These are phyloP conservation scores for Apiospora marii DNA, from an alignment of 2,329 filamentous ascomycete species.

Conservation along the genomic window DNA sequence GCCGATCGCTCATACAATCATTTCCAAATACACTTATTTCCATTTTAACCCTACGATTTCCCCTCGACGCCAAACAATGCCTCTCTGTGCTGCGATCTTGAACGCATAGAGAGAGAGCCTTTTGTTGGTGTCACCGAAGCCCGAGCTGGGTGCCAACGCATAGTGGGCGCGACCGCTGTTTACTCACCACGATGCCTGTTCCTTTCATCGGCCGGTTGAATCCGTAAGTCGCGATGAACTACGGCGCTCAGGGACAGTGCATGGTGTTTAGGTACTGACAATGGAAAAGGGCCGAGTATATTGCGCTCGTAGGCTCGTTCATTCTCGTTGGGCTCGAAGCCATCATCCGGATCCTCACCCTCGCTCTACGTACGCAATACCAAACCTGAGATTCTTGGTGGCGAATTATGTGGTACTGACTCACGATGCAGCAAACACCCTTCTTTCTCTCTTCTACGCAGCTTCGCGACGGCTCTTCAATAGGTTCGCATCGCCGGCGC, in stretches of 20 bases:
- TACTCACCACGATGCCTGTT: constrained; percentile 42
- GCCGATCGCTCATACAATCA: constrained; percentile 3
- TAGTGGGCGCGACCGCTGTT: background rate
- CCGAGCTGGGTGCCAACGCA: constrained; percentile 20
- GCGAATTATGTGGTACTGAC: constrained; percentile 32
- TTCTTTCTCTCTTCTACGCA: constrained; percentile 84
- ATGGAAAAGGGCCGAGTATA: constrained; percentile 76
- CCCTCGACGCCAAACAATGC: constrained; percentile 33
- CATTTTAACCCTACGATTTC: constrained; percentile 26
- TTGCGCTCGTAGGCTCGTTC: constrained; percentile 85
- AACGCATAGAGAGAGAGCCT: constrained; percentile 2
- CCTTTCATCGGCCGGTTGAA: constrained; percentile 51
- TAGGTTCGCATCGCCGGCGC: constrained; percentile 73
- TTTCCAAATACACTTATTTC: background rate
- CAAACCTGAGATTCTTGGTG: background rate
- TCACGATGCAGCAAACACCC: constrained; percentile 67
- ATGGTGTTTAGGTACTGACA: constrained; percentile 29
- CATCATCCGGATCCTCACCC: constrained; percentile 83
- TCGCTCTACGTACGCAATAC: constrained; percentile 76
- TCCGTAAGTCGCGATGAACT: constrained; percentile 41
- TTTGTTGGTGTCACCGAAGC: background rate
- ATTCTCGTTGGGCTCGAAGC: constrained; percentile 83
- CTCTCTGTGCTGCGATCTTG: constrained; percentile 20
- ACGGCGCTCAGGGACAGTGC: constrained; percentile 17
- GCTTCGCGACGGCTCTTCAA: constrained; percentile 87